Base-by-base conservation (phyloP, 805 yeast species). In the Hermanozyma aechmeae region DNA sequence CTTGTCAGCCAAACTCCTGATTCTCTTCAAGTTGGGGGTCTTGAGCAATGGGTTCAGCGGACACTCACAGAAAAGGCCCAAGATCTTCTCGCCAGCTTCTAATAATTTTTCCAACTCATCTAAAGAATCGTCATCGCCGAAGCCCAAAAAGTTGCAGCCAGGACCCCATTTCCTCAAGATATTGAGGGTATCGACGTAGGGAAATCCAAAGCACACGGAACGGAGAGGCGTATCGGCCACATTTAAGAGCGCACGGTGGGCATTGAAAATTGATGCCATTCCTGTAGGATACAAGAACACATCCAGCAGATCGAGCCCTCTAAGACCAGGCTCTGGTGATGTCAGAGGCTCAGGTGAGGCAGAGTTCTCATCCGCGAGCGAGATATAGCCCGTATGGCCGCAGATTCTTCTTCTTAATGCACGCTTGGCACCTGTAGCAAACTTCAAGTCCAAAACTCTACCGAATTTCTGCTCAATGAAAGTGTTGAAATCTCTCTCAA, bases 151-250 rank as follows among this genome's bases (percentile, higher is more conserved):
- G 41, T 76, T 76, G 23, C 80, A 82, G 21, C 96, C 96, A 3
- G 87, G 82, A 11, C 97, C 96, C 67, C 86, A 92, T 52, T 87
- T 89, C 46, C 71, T 69, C 44, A 92, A 64, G 34, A 92, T 76
- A 42, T 83, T 84, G 32, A 85, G 65, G 0, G 97, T 87, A 51
- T 92, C 97, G 16, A 84, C 92, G 53, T 89, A 92, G 5, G 97
- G 96, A 58, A 87, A 86, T 1, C 99, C 99, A 55, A 83, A 89
- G 56, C 95, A 85, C 2, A 86, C 94, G 2, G 94, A 76, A 50
- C 83, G 84, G 37, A 58, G 50, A 5, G 53, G 50, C 10, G 29
- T 32, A 3, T 31, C 30, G 16, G 33, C 9, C 33, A 38, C 5
- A 35, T 31, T 19, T 30, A 74, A 48, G 13, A 73, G 40, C 6